Conservation (phyloP, 192 early-diverging fungal species). For the Backusella morwellensis region DNA sequence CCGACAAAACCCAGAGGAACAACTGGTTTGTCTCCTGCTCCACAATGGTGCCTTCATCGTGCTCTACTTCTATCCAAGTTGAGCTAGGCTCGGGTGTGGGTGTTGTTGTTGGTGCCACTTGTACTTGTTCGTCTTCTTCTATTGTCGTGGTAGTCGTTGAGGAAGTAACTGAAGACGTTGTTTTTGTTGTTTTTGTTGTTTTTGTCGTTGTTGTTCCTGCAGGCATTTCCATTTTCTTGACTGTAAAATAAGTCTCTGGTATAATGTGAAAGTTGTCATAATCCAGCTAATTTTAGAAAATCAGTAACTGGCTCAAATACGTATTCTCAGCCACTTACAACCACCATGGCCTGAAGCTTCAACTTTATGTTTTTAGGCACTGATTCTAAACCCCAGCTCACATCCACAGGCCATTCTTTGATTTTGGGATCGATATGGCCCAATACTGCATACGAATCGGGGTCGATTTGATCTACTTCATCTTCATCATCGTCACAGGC, state of each 20-base stretch:
- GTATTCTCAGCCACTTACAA: conserved; percentile 1
- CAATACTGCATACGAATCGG: conserved; percentile 3
- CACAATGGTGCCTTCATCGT: neutral
- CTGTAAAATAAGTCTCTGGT: conserved; percentile 11
- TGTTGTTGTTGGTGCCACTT: neutral
- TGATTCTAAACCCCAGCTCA: conserved; percentile 1
- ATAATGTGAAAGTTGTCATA: conserved; percentile 21
- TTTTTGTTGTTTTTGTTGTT: neutral
- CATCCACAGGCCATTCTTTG: conserved; percentile 11
- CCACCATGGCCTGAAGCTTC: conserved; percentile 15
- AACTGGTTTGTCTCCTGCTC: conserved; percentile 11
- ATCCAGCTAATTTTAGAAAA: conserved; percentile 8
- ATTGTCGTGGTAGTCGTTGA: neutral
- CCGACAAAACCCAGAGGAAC: conserved; percentile 3
- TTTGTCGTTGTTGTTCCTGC: neutral
- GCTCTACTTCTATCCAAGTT: conserved; percentile 1
- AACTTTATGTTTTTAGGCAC: neutral
- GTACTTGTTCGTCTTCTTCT: neutral
- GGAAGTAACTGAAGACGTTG: neutral
- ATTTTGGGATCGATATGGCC: conserved; percentile 11
- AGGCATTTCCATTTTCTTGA: neutral
- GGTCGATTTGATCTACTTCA: conserved; percentile 5
- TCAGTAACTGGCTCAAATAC: neutral
- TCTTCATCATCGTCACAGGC: conserved; percentile 17
- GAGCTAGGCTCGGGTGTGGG: neutral